These are phyloP conservation scores for Vitellaria paradoxa DNA, from an alignment of 179 eudicot genomes.

Conservation along the genomic window DNA sequence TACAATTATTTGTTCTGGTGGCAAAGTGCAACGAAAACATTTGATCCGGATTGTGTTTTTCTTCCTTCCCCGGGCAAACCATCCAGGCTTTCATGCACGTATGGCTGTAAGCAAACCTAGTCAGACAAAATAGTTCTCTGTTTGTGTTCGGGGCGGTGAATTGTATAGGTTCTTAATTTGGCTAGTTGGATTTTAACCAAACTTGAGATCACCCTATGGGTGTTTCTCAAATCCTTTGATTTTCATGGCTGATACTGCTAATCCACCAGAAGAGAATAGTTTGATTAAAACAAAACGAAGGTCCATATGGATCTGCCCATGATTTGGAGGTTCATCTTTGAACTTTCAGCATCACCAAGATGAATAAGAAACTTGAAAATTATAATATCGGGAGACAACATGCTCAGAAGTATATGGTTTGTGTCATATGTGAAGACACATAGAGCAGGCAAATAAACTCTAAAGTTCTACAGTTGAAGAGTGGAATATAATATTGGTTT, in stretches of 20 bases:
- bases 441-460: background rate
- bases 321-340: background rate
- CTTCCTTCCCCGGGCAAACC: too few species aligned
- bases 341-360: background rate
- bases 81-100: too few species aligned
- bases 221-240: background rate
- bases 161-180: background rate
- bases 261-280: background rate
- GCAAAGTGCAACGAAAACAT: background rate
- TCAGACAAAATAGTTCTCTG: too few species aligned
- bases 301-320: background rate
- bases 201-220: background rate
- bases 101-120: background rate
- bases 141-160: too few species aligned
- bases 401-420: background rate
- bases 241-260: background rate
- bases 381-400: too few species aligned
- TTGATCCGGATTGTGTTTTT: too few species aligned
- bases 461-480: background rate
- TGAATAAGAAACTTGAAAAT: background rate
- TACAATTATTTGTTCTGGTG: background rate
- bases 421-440: background rate
- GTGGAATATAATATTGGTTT: background rate
- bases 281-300: too few species aligned
- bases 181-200: background rate